Evolutionary conservation across 1,284 basidiomycete genomes (phyloP), one percentile per base, ranked within the genome.

Genomic region (Leccinum griseonigrum): DNA sequence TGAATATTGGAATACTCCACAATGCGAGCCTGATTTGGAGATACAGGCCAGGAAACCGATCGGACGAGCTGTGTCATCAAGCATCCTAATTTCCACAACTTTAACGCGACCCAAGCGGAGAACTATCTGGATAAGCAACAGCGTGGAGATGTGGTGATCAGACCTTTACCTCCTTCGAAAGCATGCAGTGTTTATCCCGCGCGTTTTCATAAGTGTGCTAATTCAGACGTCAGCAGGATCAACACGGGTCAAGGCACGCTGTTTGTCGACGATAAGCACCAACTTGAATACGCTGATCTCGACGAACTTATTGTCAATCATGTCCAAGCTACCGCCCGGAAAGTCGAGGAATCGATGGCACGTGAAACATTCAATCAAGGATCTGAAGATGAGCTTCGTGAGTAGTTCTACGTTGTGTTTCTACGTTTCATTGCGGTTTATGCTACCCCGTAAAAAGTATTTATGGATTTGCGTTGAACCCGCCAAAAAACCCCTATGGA

Each of bases 291-390:
- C 76, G 88, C 92, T 53, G 97, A 99, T 82, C 81, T 99, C 57
- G 97, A 99, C 76, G 97, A 99, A 73, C 77, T 99, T 68, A 95
- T 99, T 70, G 95, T 98, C 75, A 96, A 95, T 71, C 96, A 99
- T 75, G 89, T 99, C 59, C 92, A 95, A 79, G 92, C 96, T 9
- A 97, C 96, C 82, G 90, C 92, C 54, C 87, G 93, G 61, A 92
- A 94, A 71, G 92, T 98, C 4, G 96, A 98, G 74, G 95, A 98
- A 74, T 80, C 99, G 66, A 95, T 95, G 87, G 85, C 89, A 54
- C 94, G 97, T 74, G 97, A 99, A 73, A 98, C 98, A 77, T 99
- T 92, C 84, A 95, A 96, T 75, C 87, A 87, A 53, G 89, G 90
- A 26, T 83, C 90, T 29, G 92, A 95, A 74, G 88, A 94, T 64